These are phyloP conservation scores for Calonectria henricotiae DNA, from an alignment of 2,329 filamentous ascomycete genomes.

Conservation along the genomic window DNA sequence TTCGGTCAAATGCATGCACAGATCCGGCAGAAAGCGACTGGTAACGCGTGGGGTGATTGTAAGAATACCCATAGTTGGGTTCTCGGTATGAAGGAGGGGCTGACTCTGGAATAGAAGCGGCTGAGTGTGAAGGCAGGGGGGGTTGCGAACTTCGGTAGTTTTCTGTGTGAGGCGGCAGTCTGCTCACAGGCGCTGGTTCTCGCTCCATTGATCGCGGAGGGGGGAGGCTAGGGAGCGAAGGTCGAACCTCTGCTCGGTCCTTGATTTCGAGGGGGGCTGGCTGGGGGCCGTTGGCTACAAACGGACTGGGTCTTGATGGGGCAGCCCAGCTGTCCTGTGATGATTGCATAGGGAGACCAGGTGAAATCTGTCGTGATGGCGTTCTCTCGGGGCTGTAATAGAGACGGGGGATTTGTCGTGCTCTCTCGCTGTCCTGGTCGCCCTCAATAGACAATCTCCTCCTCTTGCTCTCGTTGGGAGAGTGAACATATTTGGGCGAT, in stretches of 20 bases:
- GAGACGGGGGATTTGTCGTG: constrained; percentile 65
- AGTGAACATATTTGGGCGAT: constrained; percentile 68
- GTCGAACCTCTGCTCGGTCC: constrained; percentile 58
- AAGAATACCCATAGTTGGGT: constrained; percentile 58
- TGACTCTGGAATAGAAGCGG: constrained; percentile 55
- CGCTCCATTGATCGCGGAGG: constrained; percentile 59
- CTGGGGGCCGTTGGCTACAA: constrained; percentile 51
- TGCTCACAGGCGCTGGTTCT: constrained; percentile 53
- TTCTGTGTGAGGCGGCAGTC: constrained; percentile 57
- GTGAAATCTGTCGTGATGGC: constrained; percentile 58
- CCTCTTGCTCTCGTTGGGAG: constrained; percentile 66
- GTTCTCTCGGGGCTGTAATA: constrained; percentile 60
- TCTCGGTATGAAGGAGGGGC: constrained; percentile 56
- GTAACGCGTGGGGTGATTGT: constrained; percentile 63
- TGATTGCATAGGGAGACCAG: constrained; percentile 49
- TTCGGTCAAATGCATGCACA: constrained; percentile 62
- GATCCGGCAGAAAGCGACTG: constrained; percentile 67
- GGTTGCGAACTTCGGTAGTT: constrained; percentile 56
- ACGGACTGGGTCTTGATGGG: constrained; percentile 56
- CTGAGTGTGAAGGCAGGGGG: constrained; percentile 46
- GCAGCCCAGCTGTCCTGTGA: constrained; percentile 59
- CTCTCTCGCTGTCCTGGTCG: constrained; percentile 59
- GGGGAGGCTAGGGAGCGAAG: constrained; percentile 62
- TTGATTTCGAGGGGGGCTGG: constrained; percentile 55
- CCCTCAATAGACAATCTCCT: constrained; percentile 64